A percentile compares a stretch with the other conserved stretches of the same genome.
Conservation (phyloP, 1,284 basidiomycete genomes). For the Moniliella sp. region DNA sequence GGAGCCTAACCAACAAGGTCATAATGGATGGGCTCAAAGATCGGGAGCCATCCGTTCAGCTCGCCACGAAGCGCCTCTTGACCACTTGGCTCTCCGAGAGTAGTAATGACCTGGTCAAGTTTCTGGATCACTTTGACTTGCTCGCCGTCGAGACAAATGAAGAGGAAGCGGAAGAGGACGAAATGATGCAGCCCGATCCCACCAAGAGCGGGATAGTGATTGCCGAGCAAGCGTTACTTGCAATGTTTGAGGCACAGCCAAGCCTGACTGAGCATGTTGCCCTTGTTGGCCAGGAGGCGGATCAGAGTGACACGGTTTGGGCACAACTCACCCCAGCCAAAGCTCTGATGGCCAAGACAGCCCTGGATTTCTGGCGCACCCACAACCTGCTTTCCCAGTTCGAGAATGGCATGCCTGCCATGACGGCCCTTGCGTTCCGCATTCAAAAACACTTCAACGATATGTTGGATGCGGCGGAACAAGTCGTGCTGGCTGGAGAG, state of each 20-base stretch:
- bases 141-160: too few species aligned
- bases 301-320: constrained; percentile 63
- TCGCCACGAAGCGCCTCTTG: constrained; percentile 47
- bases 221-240: constrained; percentile 45
- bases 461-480: constrained; percentile 12
- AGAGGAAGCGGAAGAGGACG: too few species aligned
- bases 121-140: constrained; percentile 48
- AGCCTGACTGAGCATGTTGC: constrained; percentile 48
- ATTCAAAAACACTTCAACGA: constrained; percentile 45
- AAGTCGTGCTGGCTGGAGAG: too few species aligned
- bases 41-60: constrained; percentile 57
- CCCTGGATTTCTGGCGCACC: constrained; percentile 1
- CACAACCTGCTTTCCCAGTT: constrained; percentile 44
- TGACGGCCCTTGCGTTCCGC: constrained; percentile 66
- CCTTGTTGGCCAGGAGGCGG: too few species aligned
- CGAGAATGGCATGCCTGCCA: constrained; percentile 60
- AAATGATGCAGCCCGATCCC: too few species aligned
- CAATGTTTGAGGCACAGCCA: constrained; percentile 44
- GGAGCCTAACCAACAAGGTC: constrained; percentile 7
- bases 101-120: constrained; percentile 22
- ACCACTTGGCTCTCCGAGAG: constrained; percentile 20
- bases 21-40: constrained; percentile 56
- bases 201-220: constrained; percentile 40
- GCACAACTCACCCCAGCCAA: constrained; percentile 53
- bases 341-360: constrained; percentile 46